These are phyloP conservation scores for Nicotiana paniculata DNA, from an alignment of 257 asterid genomes.

Conservation along the genomic window DNA sequence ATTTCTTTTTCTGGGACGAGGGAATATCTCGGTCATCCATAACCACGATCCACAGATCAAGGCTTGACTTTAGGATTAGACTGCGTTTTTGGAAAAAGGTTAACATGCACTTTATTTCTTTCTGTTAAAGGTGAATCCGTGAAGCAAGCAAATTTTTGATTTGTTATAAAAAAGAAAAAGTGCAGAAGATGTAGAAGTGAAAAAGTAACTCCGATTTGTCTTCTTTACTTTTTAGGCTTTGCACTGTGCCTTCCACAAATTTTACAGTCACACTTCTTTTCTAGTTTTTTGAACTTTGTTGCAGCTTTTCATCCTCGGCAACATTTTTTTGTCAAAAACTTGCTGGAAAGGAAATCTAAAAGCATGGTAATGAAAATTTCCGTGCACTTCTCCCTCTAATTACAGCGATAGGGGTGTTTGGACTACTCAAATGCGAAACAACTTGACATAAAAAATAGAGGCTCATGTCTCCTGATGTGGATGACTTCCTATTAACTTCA, in stretches of 20 bases:
- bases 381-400: not conserved
- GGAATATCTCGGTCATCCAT: not conserved
- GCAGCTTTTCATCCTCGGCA: not conserved
- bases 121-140: not conserved
- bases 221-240: slow-evolving; percentile 1
- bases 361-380: not conserved
- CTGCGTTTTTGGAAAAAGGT: not conserved
- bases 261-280: not conserved
- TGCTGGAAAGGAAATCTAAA: not conserved
- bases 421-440: not conserved
- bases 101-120: not conserved
- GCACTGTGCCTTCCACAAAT: not conserved
- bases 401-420: not conserved
- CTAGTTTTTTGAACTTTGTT: not conserved
- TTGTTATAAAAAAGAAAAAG: not conserved
- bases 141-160: not conserved
- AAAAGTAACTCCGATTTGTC: not conserved
- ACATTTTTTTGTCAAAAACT: not conserved
- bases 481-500: too few relatives aligned
- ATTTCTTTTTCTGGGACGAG: not conserved
- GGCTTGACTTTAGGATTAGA: not conserved
- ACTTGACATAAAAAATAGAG: not conserved
- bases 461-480: too few relatives aligned
- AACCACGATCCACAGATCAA: not conserved
- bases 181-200: not conserved